Evolutionary conservation across 495 filamentous ascomycete species (phyloP).

Genomic region (Friedmanniomyces simplex): DNA sequence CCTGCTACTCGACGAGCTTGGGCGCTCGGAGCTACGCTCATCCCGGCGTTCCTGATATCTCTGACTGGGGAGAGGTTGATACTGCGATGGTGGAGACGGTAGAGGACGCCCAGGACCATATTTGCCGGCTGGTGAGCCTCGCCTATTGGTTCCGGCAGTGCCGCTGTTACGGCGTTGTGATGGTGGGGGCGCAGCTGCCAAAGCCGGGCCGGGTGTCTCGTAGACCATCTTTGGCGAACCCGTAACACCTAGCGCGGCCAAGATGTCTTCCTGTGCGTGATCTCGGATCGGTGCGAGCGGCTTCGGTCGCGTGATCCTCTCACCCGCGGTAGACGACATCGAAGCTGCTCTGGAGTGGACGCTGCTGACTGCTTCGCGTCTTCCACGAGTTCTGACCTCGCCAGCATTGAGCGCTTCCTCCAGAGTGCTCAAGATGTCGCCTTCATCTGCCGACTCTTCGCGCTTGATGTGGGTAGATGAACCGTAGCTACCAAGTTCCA

Average conservation of each 20-base stretch:
- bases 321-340: slow-evolving; percentile 1
- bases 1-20: background rate
- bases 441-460: slow-evolving; percentile 10
- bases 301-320: background rate
- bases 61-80: too few relatives aligned
- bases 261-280: slow-evolving; percentile 30
- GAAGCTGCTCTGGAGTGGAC: slow-evolving; percentile 10
- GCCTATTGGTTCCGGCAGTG: background rate
- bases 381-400: background rate
- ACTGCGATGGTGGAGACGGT: slow-evolving; percentile 1
- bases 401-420: slow-evolving; percentile 23
- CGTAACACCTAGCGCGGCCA: slow-evolving; percentile 30
- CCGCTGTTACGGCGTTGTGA: background rate
- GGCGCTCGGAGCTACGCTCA: too few relatives aligned
- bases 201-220: slow-evolving; percentile 25
- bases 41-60: too few relatives aligned
- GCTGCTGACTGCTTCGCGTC: background rate
- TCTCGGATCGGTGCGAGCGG: slow-evolving; percentile 14
- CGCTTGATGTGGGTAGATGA: background rate
- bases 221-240: slow-evolving; percentile 31
- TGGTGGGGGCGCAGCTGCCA: background rate
- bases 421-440: slow-evolving; percentile 28
- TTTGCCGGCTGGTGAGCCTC: background rate
- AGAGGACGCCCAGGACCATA: too few relatives aligned
- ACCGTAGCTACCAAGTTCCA: background rate